Evolutionary conservation across 352 stramenopile species (phyloP), one percentile per base, ranked within the genome.

Genomic region (Thalassiosira hispida): DNA sequence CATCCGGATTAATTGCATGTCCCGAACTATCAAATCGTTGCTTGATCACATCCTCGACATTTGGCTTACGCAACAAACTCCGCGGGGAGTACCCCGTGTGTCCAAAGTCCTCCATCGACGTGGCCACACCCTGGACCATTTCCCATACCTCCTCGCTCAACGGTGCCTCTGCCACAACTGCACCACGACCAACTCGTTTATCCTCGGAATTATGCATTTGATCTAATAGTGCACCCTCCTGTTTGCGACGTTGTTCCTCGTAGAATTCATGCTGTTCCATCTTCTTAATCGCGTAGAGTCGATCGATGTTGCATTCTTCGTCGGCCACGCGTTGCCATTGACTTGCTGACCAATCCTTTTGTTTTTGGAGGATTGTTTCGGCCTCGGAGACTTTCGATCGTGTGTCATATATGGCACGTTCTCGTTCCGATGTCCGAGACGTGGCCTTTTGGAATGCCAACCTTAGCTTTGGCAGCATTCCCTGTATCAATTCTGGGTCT

Each of bases 41-140:
- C 55, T 47, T 47, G 5, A 11, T 47, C 29, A 12, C 29, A 29
- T 29, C 27, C 22, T 56, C 42, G 22, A 12, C 38, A 16, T 52
- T 20, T 20, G 38, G 0, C 57, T 53, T 53, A 16, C 53, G 53
- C 23, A 7, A 18, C 27, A 38, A 22, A 7, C 38, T 42, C 42
- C 59, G n/a, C 9, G 62, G 65, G 16, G 78, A 76, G n/a, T 86
- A 73, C 22, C 78, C 72, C 20, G 81, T 83, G 35, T 85, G 85
- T 63, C 72, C 71, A 81, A 18, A 49, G 11, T 87, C 77, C 62
- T 91, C 82, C 79, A 89, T 87, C 11, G 52, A 68, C 52, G 72
- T 79, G 42, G 78, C 64, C 11, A 84, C 73, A 14, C 62, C 64
- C 1, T 69, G 67, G 0, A 89, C 81, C 46, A 91, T 81, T 52